These are phyloP conservation scores for Hypoxylon lenormandii DNA, from an alignment of 495 filamentous ascomycete species.

Conservation along the genomic window DNA sequence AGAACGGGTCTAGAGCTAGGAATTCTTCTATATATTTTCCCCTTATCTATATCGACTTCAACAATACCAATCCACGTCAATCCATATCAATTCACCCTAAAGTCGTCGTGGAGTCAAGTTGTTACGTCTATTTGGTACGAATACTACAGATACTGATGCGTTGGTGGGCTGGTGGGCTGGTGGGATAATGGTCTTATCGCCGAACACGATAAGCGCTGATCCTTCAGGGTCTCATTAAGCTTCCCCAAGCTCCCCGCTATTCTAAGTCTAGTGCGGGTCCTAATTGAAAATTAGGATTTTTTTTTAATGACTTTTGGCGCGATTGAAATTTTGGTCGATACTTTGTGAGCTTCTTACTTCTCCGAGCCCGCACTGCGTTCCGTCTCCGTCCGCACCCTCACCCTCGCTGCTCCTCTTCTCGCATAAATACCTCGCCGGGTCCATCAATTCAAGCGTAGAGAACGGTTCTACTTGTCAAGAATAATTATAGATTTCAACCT, in stretches of 20 bases:
- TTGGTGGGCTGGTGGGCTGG: constrained; percentile 1
- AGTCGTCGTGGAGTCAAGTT: too few species aligned
- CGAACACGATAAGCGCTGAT: constrained; percentile 27
- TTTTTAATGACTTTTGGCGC: constrained; percentile 27
- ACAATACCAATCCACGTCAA: too few species aligned
- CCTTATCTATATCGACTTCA: too few species aligned
- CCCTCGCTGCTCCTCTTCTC: constrained; percentile 17
- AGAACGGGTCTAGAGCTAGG: too few species aligned
- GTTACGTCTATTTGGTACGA: too few species aligned
- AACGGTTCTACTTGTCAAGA: too few species aligned
- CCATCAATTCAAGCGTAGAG: constrained; percentile 1
- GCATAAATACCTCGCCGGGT: not conserved
- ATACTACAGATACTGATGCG: too few species aligned
- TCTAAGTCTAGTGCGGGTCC: constrained; percentile 21
- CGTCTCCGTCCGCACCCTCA: constrained; percentile 14
- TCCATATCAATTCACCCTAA: too few species aligned
- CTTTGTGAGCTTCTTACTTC: constrained; percentile 8
- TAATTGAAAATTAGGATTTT: constrained; percentile 38
- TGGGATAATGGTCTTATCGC: constrained; percentile 23
- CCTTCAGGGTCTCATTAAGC: constrained; percentile 14
- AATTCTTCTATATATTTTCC: too few species aligned
- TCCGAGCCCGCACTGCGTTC: constrained; percentile 26
- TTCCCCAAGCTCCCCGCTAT: constrained; percentile 36
- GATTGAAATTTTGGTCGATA: constrained; percentile 40
- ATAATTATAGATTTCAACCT: too few species aligned